Evolutionary conservation across 768 basidiomycete species (phyloP).

Genomic region (Suillus placidus): DNA sequence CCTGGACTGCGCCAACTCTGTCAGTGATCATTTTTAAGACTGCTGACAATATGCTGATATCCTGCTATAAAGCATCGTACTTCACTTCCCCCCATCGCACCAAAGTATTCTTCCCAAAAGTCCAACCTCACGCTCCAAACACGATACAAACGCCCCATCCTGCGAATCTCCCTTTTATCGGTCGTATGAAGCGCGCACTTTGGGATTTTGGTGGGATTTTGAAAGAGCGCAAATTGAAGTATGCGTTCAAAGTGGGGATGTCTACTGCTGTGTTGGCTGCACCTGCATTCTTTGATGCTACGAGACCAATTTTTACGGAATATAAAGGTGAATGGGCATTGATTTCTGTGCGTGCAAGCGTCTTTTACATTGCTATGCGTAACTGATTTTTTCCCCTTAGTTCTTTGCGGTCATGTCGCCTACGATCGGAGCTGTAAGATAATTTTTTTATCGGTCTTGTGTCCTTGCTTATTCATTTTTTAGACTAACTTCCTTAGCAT

Average conservation of each 20-base stretch:
- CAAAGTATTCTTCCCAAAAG: conserved; percentile 77
- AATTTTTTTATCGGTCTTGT: conserved; percentile 5
- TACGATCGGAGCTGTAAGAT: conserved; percentile 78
- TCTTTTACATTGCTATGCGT: conserved; percentile 11
- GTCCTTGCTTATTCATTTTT: conserved; percentile 15
- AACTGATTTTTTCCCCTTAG: conserved; percentile 36
- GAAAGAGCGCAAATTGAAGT: conserved; percentile 77
- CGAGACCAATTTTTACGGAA: conserved; percentile 75
- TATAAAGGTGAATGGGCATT: conserved; percentile 96
- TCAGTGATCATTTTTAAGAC: conserved; percentile 29
- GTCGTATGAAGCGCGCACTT: conserved; percentile 64
- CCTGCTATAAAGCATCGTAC: conserved; percentile 48
- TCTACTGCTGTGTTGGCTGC: conserved; percentile 80
- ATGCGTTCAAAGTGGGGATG: conserved; percentile 86
- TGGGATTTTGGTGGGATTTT: conserved; percentile 73
- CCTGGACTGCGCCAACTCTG: conserved; percentile 43
- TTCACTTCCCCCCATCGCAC: conserved; percentile 54
- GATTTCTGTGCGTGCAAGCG: conserved; percentile 66
- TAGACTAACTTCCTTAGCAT: conserved; percentile 86
- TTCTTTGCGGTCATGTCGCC: conserved; percentile 92
- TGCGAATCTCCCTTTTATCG: conserved; percentile 58
- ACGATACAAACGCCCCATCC: conserved; percentile 80
- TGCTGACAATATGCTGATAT: not conserved
- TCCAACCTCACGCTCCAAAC: conserved; percentile 80
- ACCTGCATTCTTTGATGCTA: conserved; percentile 85